phyloP scores from a whole-genome alignment of 1,139 yeast genomes.

The Debaryomyces fabryi region DNA sequence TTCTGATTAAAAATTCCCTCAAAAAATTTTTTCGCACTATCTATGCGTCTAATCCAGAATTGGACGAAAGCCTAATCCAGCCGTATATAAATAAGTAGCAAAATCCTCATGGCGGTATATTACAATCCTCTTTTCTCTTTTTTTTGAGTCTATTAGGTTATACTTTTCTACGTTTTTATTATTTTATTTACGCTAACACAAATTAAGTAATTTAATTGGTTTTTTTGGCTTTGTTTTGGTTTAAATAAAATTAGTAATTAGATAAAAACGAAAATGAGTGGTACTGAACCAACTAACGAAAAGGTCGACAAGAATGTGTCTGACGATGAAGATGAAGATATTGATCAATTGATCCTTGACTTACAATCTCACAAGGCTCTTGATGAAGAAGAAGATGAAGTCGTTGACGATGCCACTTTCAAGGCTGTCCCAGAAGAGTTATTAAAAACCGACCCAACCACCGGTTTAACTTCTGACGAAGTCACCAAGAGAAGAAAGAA shows the following conservation, averaged over 20 bases:
- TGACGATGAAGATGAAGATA: constrained; percentile 79
- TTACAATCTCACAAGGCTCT: constrained; percentile 78
- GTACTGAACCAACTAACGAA: constrained; percentile 54
- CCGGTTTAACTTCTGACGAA: constrained; percentile 82
- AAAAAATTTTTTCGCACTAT: constrained; percentile 12
- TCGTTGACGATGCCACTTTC: constrained; percentile 47
- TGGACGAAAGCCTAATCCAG: constrained; percentile 15
- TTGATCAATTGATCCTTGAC: constrained; percentile 86
- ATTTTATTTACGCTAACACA: constrained; percentile 3
- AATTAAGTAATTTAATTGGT: constrained; percentile 2
- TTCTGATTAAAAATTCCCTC: constrained; percentile 15
- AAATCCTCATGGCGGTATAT: not conserved
- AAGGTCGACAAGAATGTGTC: constrained; percentile 52
- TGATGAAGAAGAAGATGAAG: constrained; percentile 54
- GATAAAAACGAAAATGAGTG: constrained; percentile 35
- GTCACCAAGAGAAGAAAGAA: constrained; percentile 87
- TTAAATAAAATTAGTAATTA: constrained; percentile 7
- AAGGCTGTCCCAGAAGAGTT: constrained; percentile 88
- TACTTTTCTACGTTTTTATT: constrained; percentile 10
- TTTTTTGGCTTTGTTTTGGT: constrained; percentile 7
- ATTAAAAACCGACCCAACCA: constrained; percentile 81
- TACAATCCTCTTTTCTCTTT: constrained; percentile 1
- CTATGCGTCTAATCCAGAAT: constrained; percentile 9
- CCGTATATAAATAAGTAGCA: constrained; percentile 14
- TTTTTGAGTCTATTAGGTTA: constrained; percentile 9